Evolutionary conservation across 2,329 filamentous ascomycete species (phyloP).

Genomic region (Pseudopithomyces chartarum): DNA sequence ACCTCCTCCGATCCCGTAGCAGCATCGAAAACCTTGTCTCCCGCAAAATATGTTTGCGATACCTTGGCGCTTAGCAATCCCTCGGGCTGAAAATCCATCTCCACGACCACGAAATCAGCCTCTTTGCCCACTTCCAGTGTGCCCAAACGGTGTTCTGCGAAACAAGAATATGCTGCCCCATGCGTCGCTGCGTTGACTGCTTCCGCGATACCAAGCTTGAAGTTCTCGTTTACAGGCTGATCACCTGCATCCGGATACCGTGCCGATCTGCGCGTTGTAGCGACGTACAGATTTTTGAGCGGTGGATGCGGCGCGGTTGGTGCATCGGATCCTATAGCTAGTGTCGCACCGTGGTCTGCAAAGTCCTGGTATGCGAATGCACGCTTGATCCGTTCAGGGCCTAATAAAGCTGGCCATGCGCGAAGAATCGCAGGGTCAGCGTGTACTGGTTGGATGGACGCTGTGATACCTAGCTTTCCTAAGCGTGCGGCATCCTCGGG

Average conservation of each 20-base stretch:
- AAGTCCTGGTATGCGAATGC: conserved; percentile 70
- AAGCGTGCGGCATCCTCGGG: conserved; percentile 61
- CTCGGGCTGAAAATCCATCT: conserved; percentile 57
- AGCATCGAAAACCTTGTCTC: conserved; percentile 36
- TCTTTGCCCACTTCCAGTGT: conserved; percentile 57
- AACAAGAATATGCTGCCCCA: conserved; percentile 64
- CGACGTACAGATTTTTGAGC: conserved; percentile 63
- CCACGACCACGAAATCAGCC: conserved; percentile 63
- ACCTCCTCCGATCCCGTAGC: background rate
- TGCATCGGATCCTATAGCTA: conserved; percentile 65
- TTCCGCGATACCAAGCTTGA: conserved; percentile 59
- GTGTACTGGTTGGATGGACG: conserved; percentile 92
- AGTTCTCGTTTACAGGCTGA: conserved; percentile 57
- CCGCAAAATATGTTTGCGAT: conserved; percentile 60
- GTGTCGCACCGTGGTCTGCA: conserved; percentile 55
- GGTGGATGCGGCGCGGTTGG: conserved; percentile 63
- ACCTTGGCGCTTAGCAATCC: conserved; percentile 55
- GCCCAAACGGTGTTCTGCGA: conserved; percentile 61
- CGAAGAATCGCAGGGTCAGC: conserved; percentile 72
- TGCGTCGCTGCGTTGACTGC: conserved; percentile 60
- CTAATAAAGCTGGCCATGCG: conserved; percentile 65
- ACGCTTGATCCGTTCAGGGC: conserved; percentile 57
- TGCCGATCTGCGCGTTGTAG: conserved; percentile 62
- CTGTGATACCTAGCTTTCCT: conserved; percentile 69
- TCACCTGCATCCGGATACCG: conserved; percentile 50